Percentiles rank a stretch among this genome's conserved stretches.
phyloP scores from a whole-genome alignment of 148 eudicot species.

The Gaultheria prostrata region DNA sequence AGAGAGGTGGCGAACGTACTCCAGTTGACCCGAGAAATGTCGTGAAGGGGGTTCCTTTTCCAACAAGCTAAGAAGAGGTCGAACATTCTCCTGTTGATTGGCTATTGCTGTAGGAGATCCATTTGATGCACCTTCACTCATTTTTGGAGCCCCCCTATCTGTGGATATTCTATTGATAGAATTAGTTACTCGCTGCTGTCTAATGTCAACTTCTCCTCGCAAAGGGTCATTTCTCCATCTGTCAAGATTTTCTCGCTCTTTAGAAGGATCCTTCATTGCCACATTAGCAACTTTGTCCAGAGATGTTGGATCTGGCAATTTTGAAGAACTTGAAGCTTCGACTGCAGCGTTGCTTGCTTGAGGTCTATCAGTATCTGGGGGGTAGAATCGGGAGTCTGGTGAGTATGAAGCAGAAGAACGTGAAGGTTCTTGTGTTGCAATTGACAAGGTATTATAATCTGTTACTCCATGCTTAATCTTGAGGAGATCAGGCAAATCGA shows the following conservation, averaged over 20 bases:
- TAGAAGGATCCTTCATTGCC: conserved; percentile 35
- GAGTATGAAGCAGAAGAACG: conserved; percentile 39
- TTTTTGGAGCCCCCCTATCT: conserved; percentile 56
- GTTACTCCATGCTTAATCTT: conserved; percentile 41
- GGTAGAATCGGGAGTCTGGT: conserved; percentile 39
- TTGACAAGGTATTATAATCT: conserved; percentile 40
- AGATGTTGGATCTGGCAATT: conserved; percentile 40
- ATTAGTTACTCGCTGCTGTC: conserved; percentile 47
- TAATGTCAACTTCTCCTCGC: conserved; percentile 54
- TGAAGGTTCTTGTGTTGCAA: conserved; percentile 51
- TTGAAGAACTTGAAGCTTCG: conserved; percentile 54
- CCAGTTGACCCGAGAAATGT: conserved; percentile 90
- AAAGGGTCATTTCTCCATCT: conserved; percentile 42
- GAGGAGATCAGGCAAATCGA: conserved; percentile 51
- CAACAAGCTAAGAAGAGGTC: conserved; percentile 88
- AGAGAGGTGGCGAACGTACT: conserved; percentile 67
- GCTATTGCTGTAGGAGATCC: conserved; percentile 40
- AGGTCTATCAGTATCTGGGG: conserved; percentile 53
- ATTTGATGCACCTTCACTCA: conserved; percentile 54
- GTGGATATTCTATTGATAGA: conserved; percentile 48
- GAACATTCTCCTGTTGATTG: conserved; percentile 71
- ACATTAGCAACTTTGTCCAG: conserved; percentile 49
- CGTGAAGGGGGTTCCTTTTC: conserved; percentile 94
- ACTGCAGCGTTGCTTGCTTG: conserved; percentile 46
- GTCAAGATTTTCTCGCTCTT: conserved; percentile 35